Evolutionary conservation across 2,329 filamentous ascomycete species (phyloP).

Genomic region (Tolypocladium sp.): DNA sequence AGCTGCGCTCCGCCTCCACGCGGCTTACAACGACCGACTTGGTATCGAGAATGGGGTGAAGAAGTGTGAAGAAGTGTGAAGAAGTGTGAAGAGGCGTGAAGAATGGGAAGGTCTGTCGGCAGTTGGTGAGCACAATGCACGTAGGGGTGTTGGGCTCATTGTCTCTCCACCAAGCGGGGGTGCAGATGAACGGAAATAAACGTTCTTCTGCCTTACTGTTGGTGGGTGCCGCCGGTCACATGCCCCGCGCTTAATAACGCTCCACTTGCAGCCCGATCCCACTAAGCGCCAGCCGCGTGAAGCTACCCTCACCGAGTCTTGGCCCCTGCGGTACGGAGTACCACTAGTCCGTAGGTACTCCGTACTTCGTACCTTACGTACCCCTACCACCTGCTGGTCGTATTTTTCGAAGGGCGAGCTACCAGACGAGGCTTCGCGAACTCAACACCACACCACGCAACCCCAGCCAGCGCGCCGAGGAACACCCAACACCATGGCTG

Average conservation of each 20-base stretch:
- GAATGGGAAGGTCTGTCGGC: no score
- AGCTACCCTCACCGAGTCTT: background rate
- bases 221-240: background rate
- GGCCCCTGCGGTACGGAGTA: no score
- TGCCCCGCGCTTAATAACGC: background rate
- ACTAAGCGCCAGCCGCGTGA: background rate
- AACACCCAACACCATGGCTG: slow-evolving; percentile 34
- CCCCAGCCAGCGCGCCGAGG: background rate
- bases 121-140: no score
- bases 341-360: no score
- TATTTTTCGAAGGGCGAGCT: slow-evolving; percentile 3
- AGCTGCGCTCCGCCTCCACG: background rate
- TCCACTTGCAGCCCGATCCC: no score
- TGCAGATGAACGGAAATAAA: no score
- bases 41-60: background rate
- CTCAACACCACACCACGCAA: background rate
- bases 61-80: no score
- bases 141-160: no score
- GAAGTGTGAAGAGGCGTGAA: no score
- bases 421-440: background rate
- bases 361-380: background rate
- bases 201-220: no score
- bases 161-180: no score
- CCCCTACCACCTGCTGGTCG: background rate
- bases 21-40: background rate